phyloP scores from a whole-genome alignment of 1,139 yeast species.

The Suhomyces atakaporum region DNA sequence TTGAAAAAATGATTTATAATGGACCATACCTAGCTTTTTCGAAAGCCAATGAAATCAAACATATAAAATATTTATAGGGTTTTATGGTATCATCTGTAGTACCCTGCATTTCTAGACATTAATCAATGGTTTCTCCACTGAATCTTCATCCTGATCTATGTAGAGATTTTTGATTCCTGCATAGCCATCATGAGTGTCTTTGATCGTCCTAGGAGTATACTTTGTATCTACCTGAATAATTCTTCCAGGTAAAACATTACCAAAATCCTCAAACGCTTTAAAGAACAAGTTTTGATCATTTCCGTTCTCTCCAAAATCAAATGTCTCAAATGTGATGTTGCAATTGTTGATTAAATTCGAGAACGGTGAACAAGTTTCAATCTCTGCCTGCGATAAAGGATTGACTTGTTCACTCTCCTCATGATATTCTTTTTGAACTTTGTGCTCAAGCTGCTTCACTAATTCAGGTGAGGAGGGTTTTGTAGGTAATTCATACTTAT shows the following conservation, averaged over 20 bases:
- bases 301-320: constrained; percentile 19
- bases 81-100: not conserved
- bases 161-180: constrained; percentile 8
- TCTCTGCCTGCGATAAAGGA: constrained; percentile 62
- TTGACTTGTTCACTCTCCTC: constrained; percentile 19
- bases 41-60: not conserved
- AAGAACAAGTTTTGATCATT: constrained; percentile 15
- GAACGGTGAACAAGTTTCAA: constrained; percentile 64
- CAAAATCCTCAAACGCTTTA: constrained; percentile 21
- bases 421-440: not conserved
- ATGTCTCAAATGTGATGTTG: constrained; percentile 36
- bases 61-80: not conserved
- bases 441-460: constrained; percentile 4
- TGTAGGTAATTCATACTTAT: constrained; percentile 48
- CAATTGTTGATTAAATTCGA: constrained; percentile 48
- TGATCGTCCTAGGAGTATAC: not conserved
- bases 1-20: not conserved
- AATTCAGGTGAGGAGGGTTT: constrained; percentile 15
- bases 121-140: not conserved
- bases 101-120: not conserved
- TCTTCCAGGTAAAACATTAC: constrained; percentile 20
- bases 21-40: not conserved
- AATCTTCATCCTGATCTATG: constrained; percentile 11
- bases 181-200: not conserved
- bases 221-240: constrained; percentile 6